Evolutionary conservation across 2,329 filamentous ascomycete genomes (phyloP), one percentile per base, ranked within the genome.

Genomic region (Talaromyces sp.): DNA sequence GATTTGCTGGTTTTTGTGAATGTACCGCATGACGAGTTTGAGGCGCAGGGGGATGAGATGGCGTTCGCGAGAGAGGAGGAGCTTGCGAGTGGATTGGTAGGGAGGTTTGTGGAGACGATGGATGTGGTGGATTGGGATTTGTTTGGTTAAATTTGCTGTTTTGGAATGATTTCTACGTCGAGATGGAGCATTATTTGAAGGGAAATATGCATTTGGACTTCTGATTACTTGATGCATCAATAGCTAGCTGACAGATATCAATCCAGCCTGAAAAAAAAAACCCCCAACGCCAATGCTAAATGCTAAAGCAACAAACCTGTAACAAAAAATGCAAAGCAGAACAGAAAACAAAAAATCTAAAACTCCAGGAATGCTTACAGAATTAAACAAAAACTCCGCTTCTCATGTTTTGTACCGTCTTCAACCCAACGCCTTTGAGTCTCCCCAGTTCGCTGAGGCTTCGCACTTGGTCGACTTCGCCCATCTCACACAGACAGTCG

Each of bases 1-100:
- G 93, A 98, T 75, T 78, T 98, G 44, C 79, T 96, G 54, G 86
- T 96, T 64, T 90, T 90, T 47, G 85, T 96, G 71, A 97, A 96
- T 75, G 90, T 96, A 55, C 93, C 93, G 30, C 89, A 95, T 73
- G 87, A 88, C 9, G 87, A 91, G 33, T 85, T 93, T 61, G 87
- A 87, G 17, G 87, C 84, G 71, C 83, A 84, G 70, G 89, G 88
- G 4, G 82, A 85, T 73, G 77, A 90, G 65, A 87, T 91, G 69
- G 88, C 87, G 57, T 83, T 88, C 68, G 84, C 84, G 6, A 84
- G 88, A 42, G 88, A 91, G 72, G 86, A 89, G 71, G 85, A 78
- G 68, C 51, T 72, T 55, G 77, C 72, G 10, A 66, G 68, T 55
- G 71, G 70, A 44, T 61, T 72, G 27, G 63, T 79, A 55, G 65